Percentiles rank a stretch among this genome's conserved stretches.
Evolutionary conservation across 306 rosid genomes (phyloP).

Genomic region (Lagenaria siceraria): DNA sequence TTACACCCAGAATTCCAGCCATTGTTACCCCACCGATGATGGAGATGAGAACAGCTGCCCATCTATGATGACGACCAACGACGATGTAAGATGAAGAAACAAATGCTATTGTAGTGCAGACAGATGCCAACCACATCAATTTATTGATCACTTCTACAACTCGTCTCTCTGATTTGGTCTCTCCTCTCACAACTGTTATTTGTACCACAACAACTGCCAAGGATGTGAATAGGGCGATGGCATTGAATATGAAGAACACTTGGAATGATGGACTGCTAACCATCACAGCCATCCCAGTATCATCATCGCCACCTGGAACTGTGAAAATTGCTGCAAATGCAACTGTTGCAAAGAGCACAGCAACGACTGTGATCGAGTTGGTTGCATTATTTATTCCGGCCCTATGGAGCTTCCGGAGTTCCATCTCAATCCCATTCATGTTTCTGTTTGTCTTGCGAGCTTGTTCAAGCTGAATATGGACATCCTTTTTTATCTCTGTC

Average conservation of each 20-base stretch:
- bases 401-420: constrained; percentile 56
- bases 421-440: constrained; percentile 59
- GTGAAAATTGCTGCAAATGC: constrained; percentile 51
- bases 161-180: constrained; percentile 54
- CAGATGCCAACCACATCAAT: constrained; percentile 90
- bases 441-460: constrained; percentile 66
- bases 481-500: constrained; percentile 63
- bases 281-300: constrained; percentile 40
- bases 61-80: constrained; percentile 45
- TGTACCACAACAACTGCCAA: constrained; percentile 80
- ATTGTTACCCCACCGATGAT: constrained; percentile 41
- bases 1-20: constrained; percentile 55
- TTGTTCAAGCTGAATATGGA: constrained; percentile 73
- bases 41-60: constrained; percentile 72
- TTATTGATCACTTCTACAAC: constrained; percentile 78
- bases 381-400: constrained; percentile 72
- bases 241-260: constrained; percentile 59
- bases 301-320: background rate
- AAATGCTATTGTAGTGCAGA: constrained; percentile 57
- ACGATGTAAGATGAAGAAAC: constrained; percentile 64
- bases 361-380: constrained; percentile 81
- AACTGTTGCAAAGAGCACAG: constrained; percentile 75
- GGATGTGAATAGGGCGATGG: constrained; percentile 62
- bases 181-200: constrained; percentile 79
- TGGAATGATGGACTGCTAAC: constrained; percentile 33